Evolutionary conservation across 2,329 filamentous ascomycete genomes (phyloP).

Genomic region (Colletotrichum australisinense): DNA sequence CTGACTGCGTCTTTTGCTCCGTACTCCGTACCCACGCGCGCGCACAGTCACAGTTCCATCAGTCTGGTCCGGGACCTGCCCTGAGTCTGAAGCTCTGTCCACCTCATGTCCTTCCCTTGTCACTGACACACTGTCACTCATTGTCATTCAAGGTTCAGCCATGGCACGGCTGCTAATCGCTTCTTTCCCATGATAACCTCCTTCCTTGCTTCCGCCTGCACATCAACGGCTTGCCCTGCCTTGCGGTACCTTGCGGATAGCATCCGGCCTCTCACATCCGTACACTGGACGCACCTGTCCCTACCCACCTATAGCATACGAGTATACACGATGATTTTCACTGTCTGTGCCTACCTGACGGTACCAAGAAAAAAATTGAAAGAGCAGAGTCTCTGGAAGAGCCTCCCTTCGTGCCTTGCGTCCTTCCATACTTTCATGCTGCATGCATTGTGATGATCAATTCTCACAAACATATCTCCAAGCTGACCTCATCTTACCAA

Average conservation of each 20-base stretch:
- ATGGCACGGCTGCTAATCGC: not conserved
- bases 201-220: not conserved
- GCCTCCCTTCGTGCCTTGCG: not conserved
- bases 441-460: not conserved
- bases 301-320: not conserved
- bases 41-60: not conserved
- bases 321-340: not conserved
- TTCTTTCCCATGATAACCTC: slow-evolving; percentile 4
- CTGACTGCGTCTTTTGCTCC: too few relatives aligned
- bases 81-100: not conserved
- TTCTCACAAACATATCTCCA: not conserved
- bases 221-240: not conserved
- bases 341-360: not conserved
- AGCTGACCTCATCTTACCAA: slow-evolving; percentile 9
- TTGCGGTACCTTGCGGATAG: not conserved
- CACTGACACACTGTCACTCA: not conserved
- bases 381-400: not conserved
- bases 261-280: not conserved
- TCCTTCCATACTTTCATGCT: not conserved
- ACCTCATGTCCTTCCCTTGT: not conserved
- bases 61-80: not conserved
- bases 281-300: not conserved
- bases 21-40: not conserved
- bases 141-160: not conserved
- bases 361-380: not conserved